phyloP scores from a whole-genome alignment of 2,329 filamentous ascomycete species.

The Leptographium procerum region DNA sequence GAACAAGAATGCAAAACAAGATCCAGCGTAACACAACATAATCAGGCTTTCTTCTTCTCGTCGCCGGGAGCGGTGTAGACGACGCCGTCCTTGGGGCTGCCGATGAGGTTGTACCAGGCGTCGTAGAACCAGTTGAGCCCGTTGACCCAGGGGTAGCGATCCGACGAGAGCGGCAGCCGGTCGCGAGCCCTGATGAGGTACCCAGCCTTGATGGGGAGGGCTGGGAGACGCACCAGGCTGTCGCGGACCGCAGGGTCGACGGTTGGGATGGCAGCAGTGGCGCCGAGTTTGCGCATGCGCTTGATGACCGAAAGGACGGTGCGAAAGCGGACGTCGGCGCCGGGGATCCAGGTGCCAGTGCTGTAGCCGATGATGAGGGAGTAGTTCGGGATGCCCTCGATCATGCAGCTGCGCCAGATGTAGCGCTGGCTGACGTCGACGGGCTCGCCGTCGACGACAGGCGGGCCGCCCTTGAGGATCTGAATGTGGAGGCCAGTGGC shows the following conservation, averaged over 20 bases:
- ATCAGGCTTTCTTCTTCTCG: constrained; percentile 2
- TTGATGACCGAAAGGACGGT: constrained; percentile 12
- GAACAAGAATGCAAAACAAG: background rate
- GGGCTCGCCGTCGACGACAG: constrained; percentile 38
- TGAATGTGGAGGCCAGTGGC: constrained; percentile 50
- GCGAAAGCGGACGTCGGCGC: constrained; percentile 31
- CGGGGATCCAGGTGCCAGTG: constrained; percentile 51
- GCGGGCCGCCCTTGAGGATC: constrained; percentile 39
- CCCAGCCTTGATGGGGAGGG: constrained; percentile 14
- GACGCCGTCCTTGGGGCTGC: constrained; percentile 10
- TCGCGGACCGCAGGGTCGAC: constrained; percentile 12
- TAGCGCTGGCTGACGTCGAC: constrained; percentile 33
- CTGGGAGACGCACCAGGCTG: constrained; percentile 12
- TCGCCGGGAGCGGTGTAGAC: constrained; percentile 6
- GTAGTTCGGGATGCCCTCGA: constrained; percentile 51
- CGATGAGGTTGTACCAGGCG: constrained; percentile 17
- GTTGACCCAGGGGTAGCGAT: constrained; percentile 17
- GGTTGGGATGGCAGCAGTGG: constrained; percentile 14
- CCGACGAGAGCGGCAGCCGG: constrained; percentile 16
- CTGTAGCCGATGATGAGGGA: constrained; percentile 48
- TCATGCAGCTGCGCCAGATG: constrained; percentile 49
- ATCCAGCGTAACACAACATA: too few relatives aligned
- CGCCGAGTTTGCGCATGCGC: constrained; percentile 8
- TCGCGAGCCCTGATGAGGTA: constrained; percentile 16
- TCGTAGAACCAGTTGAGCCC: constrained; percentile 16